Percentiles rank a stretch among this genome's conserved stretches.
Evolutionary conservation across 257 asterid genomes (phyloP).

Genomic region (Galeopsis tetrahit): DNA sequence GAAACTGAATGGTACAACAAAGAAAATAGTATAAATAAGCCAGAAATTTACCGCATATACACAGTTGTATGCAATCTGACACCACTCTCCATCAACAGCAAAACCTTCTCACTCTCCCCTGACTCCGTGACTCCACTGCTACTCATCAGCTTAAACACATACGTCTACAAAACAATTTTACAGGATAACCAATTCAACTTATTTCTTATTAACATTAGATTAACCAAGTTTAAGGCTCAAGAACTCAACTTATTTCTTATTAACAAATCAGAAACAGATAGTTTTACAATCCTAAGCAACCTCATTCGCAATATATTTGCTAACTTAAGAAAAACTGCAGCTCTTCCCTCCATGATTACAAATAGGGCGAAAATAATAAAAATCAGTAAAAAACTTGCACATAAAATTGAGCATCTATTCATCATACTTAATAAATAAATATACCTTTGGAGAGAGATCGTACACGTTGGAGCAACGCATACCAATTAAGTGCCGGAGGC

Average conservation of each 20-base stretch:
- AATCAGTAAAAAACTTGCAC: conserved; percentile 19
- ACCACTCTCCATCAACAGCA: conserved; percentile 97
- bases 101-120: conserved; percentile 96
- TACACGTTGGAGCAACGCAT: conserved; percentile 99
- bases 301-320: background rate
- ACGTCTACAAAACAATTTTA: conserved; percentile 62
- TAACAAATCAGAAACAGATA: conserved; percentile 7
- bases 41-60: conserved; percentile 67
- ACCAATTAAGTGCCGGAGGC: conserved; percentile 90
- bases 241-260: background rate
- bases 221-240: background rate
- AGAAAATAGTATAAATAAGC: conserved; percentile 15
- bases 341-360: background rate
- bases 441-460: conserved; percentile 91
- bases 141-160: conserved; percentile 94
- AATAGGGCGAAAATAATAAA: background rate
- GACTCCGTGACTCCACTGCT: conserved; percentile 96
- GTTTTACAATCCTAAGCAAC: background rate
- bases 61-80: conserved; percentile 92
- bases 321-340: conserved; percentile 10
- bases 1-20: background rate
- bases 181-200: background rate
- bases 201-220: background rate
- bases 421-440: background rate
- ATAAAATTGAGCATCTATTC: conserved; percentile 11